Evolutionary conservation across 1,284 basidiomycete genomes (phyloP), one percentile per base, ranked within the genome.

Genomic region (Agroathelia rolfsii): DNA sequence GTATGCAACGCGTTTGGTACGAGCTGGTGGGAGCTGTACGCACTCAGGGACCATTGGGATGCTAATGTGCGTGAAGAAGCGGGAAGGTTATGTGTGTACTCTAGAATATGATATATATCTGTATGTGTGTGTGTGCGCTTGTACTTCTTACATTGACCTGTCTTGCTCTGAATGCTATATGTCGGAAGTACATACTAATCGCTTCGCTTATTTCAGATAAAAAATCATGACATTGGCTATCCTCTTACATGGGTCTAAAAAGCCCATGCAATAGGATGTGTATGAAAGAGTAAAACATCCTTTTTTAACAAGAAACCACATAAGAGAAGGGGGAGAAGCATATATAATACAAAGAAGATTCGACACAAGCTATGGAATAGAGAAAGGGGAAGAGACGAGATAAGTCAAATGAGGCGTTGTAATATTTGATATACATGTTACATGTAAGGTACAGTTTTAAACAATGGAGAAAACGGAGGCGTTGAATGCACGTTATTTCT

Each of bases 1-100:
- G 60, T 94, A 30, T 70, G 69, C 45, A 73, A 79, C 52, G 67
- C 83, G 32, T 78, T 85, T 46, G 78, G 72, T 35, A 71, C 77
- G 16, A 72, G 67, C 14, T 71, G 80, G 39, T 86, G 75, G 64
- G 83, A 87, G 57, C 52, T 85, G 34, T 61, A 69, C 39, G 49
- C 72, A 37, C 56, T 88, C 34, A 50, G 55, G 43, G 52, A 51
- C n/a, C 78, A 88, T 52, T 72, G 65, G 50, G 75, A 85, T 53
- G 50, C 61, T 38, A 58, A 59, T 32, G 73, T 86, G n/a, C 60
- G 76, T 40, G 60, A 60, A 31, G 67, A 62, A 43, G 76, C 76
- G 32, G 53, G 45, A 28, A 66, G 59, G 49, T 52, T 81, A 39
- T 53, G 69, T 33, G 59, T 55, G 34, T 67, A 59, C 45, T 50